phyloP scores from a whole-genome alignment of 1,284 basidiomycete species.

The Marasmius fiardii region DNA sequence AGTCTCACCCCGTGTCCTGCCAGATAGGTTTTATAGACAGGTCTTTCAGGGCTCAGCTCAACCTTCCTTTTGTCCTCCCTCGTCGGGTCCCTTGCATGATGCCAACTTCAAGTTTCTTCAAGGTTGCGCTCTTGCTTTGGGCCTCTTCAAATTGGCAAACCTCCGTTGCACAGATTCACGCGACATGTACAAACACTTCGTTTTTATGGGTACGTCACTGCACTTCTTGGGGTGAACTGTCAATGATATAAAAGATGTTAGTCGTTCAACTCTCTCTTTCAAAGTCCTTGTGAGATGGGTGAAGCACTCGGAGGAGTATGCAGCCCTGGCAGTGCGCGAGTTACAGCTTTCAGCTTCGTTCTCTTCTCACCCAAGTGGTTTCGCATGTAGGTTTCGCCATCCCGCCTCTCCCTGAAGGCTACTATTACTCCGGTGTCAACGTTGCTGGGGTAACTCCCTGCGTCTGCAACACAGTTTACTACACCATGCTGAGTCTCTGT shows the following conservation, averaged over 20 bases:
- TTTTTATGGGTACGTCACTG: neutral
- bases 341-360: neutral
- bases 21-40: neutral
- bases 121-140: neutral
- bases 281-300: slow-evolving; percentile 5
- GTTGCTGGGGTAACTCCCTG: neutral
- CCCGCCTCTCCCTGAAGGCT: slow-evolving; percentile 3
- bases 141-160: neutral
- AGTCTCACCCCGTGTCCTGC: neutral
- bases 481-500: slow-evolving; percentile 1
- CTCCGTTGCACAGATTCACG: neutral
- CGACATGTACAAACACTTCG: neutral
- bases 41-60: neutral
- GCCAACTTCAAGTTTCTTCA: neutral
- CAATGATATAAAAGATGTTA: too few relatives aligned
- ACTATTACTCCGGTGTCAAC: slow-evolving; percentile 7
- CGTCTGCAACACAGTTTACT: slow-evolving; percentile 3
- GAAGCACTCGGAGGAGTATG: slow-evolving; percentile 4
- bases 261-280: slow-evolving; percentile 5
- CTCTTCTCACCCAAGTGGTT: too few relatives aligned
- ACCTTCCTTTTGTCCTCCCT: neutral
- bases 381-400: slow-evolving; percentile 2
- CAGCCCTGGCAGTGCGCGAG: neutral
- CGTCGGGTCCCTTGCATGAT: neutral
- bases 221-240: too few relatives aligned